Base-by-base conservation (phyloP, 1,139 yeast genomes). In the Scheffersomyces stambukii region DNA sequence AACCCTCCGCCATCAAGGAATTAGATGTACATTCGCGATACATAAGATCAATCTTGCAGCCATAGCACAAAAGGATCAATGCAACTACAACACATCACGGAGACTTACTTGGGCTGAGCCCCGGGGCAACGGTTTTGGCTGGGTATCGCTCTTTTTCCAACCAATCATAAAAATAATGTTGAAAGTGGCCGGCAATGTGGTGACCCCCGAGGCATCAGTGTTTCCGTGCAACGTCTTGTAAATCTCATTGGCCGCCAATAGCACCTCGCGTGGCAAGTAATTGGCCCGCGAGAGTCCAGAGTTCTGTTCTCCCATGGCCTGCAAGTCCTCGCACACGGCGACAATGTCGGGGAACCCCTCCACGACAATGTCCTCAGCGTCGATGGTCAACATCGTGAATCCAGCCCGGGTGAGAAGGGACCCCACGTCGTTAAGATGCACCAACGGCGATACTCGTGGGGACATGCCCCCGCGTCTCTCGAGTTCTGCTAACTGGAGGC, bases 291-390 rank as follows among this genome's bases (percentile, higher is more conserved):
- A 64, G 26, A 72, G 52, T 17, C 79, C 77, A 2, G 93, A 77
- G 48, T 83, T 85, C 36, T 80, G 81, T 50, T 85, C 95, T 4
- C 95, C 95, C 95, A 84, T 84, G 13, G 75, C 60, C 45, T 81
- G 86, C 22, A 85, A 54, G 43, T 85, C 95, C 32, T 72, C 75
- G 58, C 85, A 65, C 23, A 85, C 57, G 3, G 85, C 67, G 29
- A 75, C 64, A 27, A 82, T 64, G 46, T 80, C 82, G 0, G 95
- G 95, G 44, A 79, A 85, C n/a, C 82, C 83, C 4, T 70, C 72
- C 7, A 85, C 88, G 5, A 82, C 74, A 17, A 85, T 74, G 47
- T 85, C 95, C 46, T 85, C 95, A 4, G 85, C 81, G 50, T 85
- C 95, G 21, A 85, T 78, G 0, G 95, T 85, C 30, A 85, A 66